A percentile compares a stretch with the other conserved stretches of the same genome.
Conservation (phyloP, 441 rosid species). For the Aleurites moluccanus region DNA sequence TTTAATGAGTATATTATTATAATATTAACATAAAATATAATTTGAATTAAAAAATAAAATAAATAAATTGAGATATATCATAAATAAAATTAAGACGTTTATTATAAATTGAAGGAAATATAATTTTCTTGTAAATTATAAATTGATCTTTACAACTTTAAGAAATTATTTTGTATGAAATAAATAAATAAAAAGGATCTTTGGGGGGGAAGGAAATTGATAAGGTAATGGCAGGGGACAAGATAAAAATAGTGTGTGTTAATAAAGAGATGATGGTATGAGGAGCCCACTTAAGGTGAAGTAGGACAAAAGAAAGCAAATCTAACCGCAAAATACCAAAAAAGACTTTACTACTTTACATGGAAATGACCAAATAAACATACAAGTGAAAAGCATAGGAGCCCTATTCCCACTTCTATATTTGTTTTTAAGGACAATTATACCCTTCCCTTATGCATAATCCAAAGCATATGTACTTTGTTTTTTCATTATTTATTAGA, state of each 20-base stretch:
- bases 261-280: background rate
- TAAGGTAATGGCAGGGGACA: background rate
- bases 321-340: conserved; percentile 45
- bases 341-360: conserved; percentile 40
- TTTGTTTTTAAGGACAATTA: conserved; percentile 16
- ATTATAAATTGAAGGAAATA: no score
- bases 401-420: conserved; percentile 19
- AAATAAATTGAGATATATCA: no score
- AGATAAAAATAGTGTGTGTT: background rate
- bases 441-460: conserved; percentile 18
- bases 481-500: background rate
- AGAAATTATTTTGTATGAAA: no score
- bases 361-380: conserved; percentile 41
- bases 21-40: no score
- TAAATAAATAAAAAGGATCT: background rate
- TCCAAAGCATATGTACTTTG: conserved; percentile 18
- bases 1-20: no score
- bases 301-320: conserved; percentile 40
- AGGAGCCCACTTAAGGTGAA: conserved; percentile 27
- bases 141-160: no score
- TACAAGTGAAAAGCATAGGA: conserved; percentile 35
- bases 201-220: background rate
- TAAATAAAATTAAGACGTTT: no score
- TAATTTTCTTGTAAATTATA: no score
- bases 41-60: no score